A percentile compares a stretch with the other conserved stretches of the same genome.
phyloP scores from a whole-genome alignment of 208 protist species.

The Acanthamoeba triangularis region DNA sequence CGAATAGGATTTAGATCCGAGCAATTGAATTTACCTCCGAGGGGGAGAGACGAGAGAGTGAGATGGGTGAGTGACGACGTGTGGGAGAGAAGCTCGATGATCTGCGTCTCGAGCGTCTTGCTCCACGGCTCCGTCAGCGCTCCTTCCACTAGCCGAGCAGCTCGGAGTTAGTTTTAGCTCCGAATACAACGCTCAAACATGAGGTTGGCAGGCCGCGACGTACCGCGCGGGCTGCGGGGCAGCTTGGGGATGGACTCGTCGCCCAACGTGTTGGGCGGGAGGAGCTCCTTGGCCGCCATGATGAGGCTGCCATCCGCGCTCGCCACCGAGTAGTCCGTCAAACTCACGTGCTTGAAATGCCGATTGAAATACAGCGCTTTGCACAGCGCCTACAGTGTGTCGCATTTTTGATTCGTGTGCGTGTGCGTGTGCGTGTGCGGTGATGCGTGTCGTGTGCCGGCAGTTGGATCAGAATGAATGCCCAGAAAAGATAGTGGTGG shows the following conservation, averaged over 20 bases:
- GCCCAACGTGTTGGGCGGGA: background rate
- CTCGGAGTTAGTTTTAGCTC: background rate
- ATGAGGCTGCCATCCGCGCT: background rate
- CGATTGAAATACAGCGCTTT: background rate
- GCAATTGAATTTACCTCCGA: background rate
- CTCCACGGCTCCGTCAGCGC: background rate
- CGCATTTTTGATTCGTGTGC: no score
- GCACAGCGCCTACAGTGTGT: background rate
- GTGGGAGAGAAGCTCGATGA: background rate
- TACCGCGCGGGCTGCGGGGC: background rate
- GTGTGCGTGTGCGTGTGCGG: no score
- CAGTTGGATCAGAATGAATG: background rate
- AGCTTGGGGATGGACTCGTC: background rate
- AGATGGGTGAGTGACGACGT: background rate
- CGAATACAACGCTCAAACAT: background rate
- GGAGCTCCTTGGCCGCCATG: constrained; percentile 17
- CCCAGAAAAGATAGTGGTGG: background rate
- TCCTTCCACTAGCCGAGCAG: background rate
- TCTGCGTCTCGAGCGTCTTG: constrained; percentile 14
- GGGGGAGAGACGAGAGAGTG: background rate
- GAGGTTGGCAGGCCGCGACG: background rate
- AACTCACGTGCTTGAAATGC: background rate
- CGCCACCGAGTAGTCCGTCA: constrained; percentile 5
- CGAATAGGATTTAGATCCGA: background rate
- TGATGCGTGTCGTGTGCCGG: background rate